Evolutionary conservation across 2,329 filamentous ascomycete species (phyloP).

Genomic region (Macrophomina phaseolina): DNA sequence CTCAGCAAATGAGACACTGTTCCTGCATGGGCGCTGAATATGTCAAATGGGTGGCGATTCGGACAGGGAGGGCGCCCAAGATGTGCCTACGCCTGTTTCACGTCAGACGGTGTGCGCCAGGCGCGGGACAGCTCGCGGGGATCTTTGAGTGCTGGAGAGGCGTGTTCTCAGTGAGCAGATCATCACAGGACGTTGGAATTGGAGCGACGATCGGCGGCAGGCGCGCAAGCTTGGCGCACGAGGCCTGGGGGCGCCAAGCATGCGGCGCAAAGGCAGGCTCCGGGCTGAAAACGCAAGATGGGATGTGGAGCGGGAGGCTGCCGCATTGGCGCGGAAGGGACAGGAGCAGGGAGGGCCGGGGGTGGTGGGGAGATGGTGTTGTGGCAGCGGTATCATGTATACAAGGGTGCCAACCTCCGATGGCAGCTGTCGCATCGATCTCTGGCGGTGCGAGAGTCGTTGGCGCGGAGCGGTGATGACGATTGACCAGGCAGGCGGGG

Average conservation of each 20-base stretch:
- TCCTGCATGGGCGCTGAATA: conserved; percentile 6
- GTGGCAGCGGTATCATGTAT: conserved; percentile 12
- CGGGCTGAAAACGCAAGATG: neutral
- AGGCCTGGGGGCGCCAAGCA: conserved; percentile 4
- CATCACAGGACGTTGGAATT: conserved; percentile 15
- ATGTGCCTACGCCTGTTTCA: conserved; percentile 4
- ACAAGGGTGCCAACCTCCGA: neutral
- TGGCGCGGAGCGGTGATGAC: conserved; percentile 12
- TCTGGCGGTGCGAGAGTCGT: conserved; percentile 23
- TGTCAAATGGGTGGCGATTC: neutral
- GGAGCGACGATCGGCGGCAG: conserved; percentile 8
- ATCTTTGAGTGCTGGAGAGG: neutral
- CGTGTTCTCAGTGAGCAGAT: neutral
- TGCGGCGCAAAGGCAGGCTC: neutral
- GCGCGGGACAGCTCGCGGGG: neutral
- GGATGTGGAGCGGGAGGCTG: conserved; percentile 2
- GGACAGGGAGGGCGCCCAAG: conserved; percentile 2
- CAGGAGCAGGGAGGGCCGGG: neutral
- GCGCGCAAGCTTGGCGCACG: conserved; percentile 17
- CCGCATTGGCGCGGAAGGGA: neutral
- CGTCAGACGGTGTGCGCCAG: neutral
- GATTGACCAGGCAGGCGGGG: conserved; percentile 12
- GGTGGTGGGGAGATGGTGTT: neutral
- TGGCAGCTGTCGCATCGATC: conserved; percentile 14
- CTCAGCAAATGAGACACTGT: conserved; percentile 7